Base-by-base conservation (phyloP, 2,329 filamentous ascomycete genomes). In the Ramichloridium luteum region DNA sequence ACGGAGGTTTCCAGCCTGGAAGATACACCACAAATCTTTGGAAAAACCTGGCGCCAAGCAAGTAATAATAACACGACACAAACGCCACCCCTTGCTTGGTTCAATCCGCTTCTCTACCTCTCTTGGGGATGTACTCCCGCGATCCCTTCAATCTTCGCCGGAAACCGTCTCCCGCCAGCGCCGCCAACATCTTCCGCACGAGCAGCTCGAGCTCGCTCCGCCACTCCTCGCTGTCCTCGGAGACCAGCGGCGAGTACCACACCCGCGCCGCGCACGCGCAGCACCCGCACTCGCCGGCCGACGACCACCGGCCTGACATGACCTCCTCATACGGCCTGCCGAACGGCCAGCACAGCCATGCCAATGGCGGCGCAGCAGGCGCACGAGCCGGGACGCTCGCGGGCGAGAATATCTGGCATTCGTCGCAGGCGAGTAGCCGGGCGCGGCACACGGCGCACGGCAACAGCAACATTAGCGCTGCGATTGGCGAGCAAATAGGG, bases 401-500 rank as follows among this genome's bases (percentile, higher is more conserved):
- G 13, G 11, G 13, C 10, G 25, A 27, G 25, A 14, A n/a, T 13
- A n/a, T 27, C 25, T n/a, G 13, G 25, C 25, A n/a, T 6, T 25
- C 32, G 30, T 34, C 23, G 55, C 8, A 8, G 8, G 20, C 20
- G 8, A 23, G 8, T n/a, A 23, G 56, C 37, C 26, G 16, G 8
- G 8, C 20, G 20, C 20, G 20, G 8, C 4, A 22, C n/a, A 20
- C 22, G 35, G 15, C 31, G 8, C 20, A 23, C 8, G n/a, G 20
- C 20, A 8, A 35, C 25, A 56, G 46, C 48, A 57, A 46, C 43
- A 47, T 33, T 13, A 43, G 41, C 36, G 60, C 61, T 33, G 58
- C 61, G 40, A 54, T 83, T 23, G 65, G 77, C 29, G 70, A 71
- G 46, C 73, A 70, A 39, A 64, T 83, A 20, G 70, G 70, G 30